Conservation (phyloP, 208 protist species). For the Herpetomonas samuelpessoai region DNA sequence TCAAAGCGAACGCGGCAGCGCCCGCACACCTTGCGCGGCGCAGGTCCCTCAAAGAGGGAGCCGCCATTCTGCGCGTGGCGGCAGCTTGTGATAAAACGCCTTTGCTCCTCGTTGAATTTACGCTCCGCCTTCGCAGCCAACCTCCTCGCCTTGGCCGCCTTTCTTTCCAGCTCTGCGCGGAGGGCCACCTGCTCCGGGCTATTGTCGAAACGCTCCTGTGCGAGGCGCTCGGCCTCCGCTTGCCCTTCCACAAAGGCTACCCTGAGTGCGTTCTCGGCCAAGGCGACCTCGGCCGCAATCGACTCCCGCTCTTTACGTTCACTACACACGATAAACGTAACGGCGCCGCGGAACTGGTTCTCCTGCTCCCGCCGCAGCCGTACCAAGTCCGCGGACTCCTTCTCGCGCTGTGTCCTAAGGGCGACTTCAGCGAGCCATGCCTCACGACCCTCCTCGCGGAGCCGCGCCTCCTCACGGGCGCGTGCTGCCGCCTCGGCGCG, state of each 20-base stretch:
- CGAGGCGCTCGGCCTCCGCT: slow-evolving; percentile 47
- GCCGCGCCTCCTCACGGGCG: slow-evolving; percentile 12
- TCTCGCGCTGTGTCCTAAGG: slow-evolving; percentile 1
- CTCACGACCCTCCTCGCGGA: slow-evolving; percentile 43
- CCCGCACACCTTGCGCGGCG: slow-evolving; percentile 40
- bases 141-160: slow-evolving; percentile 26
- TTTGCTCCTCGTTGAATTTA: slow-evolving; percentile 51
- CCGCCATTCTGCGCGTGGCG: slow-evolving; percentile 45
- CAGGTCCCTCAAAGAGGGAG: slow-evolving; percentile 58
- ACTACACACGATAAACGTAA: slow-evolving; percentile 52
- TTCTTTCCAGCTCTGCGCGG: slow-evolving; percentile 40
- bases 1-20: slow-evolving; percentile 71
- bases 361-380: slow-evolving; percentile 13
- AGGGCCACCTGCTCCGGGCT: slow-evolving; percentile 75
- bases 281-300: slow-evolving; percentile 27
- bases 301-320: slow-evolving; percentile 26
- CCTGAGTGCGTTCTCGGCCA: slow-evolving; percentile 12
- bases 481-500: slow-evolving; percentile 7
- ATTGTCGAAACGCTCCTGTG: slow-evolving; percentile 66
- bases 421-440: slow-evolving; percentile 47
- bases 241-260: slow-evolving; percentile 22
- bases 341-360: slow-evolving; percentile 38
- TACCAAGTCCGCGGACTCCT: slow-evolving; percentile 12
- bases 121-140: slow-evolving; percentile 24
- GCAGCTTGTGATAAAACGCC: slow-evolving; percentile 48